Evolutionary conservation across 129 eudicot species (phyloP).

Genomic region (Smallanthus sonchifolius): DNA sequence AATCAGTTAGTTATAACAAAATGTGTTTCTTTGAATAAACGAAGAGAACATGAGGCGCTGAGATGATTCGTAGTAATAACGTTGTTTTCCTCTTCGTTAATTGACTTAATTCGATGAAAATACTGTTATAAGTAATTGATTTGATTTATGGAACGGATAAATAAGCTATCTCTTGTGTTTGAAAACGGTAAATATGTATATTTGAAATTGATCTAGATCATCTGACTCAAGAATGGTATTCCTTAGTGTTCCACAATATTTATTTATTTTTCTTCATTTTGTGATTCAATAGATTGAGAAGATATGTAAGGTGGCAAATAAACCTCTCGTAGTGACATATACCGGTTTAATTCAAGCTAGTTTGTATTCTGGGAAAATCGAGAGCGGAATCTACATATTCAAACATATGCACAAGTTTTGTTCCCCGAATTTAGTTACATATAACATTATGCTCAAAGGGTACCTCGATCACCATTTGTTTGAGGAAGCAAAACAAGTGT

Average conservation of each 20-base stretch:
- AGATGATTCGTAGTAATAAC: not conserved
- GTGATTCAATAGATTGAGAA: slow-evolving; percentile 57
- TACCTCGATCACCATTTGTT: slow-evolving; percentile 60
- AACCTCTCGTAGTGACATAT: slow-evolving; percentile 88
- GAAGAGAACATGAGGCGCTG: not conserved
- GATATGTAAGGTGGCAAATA: slow-evolving; percentile 79
- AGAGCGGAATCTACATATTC: slow-evolving; percentile 61
- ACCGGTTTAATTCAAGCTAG: slow-evolving; percentile 92
- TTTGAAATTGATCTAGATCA: not conserved
- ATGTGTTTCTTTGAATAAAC: not conserved
- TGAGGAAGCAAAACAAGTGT: slow-evolving; percentile 65
- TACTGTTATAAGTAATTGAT: not conserved
- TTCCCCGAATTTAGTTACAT: slow-evolving; percentile 81
- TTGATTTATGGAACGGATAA: not conserved
- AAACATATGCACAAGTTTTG: slow-evolving; percentile 77
- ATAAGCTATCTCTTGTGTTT: not conserved
- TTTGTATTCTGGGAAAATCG: slow-evolving; percentile 48
- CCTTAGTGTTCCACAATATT: not conserved
- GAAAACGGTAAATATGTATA: not conserved
- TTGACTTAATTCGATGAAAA: not conserved
- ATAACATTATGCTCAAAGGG: slow-evolving; percentile 79
- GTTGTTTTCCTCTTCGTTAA: not conserved
- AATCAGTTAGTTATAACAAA: not conserved
- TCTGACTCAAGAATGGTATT: not conserved
- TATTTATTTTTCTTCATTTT: not conserved